phyloP scores from a whole-genome alignment of 495 filamentous ascomycete species.

The Delitschia confertaspora region DNA sequence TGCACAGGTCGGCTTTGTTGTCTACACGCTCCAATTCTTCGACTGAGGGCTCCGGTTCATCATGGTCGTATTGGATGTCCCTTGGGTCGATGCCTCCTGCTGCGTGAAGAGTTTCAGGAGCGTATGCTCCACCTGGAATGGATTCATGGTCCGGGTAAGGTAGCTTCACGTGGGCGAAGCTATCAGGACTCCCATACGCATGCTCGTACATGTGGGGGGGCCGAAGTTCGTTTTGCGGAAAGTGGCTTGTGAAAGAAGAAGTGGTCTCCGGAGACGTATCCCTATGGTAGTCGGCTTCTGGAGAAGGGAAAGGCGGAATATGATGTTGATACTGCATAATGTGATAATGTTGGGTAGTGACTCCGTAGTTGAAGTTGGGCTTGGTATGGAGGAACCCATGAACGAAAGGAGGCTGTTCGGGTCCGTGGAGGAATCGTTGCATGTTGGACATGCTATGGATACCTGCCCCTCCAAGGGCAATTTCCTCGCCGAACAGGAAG shows the following conservation, averaged over 20 bases:
- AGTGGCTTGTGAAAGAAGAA: constrained; percentile 11
- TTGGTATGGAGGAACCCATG: constrained; percentile 7
- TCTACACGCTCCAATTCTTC: constrained; percentile 18
- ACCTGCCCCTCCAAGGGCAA: neutral
- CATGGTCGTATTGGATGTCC: constrained; percentile 27
- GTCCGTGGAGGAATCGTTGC: constrained; percentile 19
- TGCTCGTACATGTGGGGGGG: constrained; percentile 4
- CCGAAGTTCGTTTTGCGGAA: constrained; percentile 14
- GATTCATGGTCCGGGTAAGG: constrained; percentile 9
- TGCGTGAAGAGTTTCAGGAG: neutral
- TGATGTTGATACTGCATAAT: constrained; percentile 5
- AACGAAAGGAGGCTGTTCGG: constrained; percentile 12
- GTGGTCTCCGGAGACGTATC: constrained; percentile 18
- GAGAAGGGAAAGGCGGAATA: constrained; percentile 3
- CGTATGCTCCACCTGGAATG: neutral
- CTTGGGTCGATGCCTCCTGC: constrained; percentile 16
- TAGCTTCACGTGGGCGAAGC: neutral
- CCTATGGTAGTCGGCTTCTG: neutral
- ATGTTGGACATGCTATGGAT: constrained; percentile 14
- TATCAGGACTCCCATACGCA: constrained; percentile 4
- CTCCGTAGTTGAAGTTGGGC: constrained; percentile 1
- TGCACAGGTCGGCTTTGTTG: constrained; percentile 18
- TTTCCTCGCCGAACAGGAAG: constrained; percentile 2
- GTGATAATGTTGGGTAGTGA: constrained; percentile 4
- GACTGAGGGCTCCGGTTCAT: constrained; percentile 15